Conservation (phyloP, 768 basidiomycete species). For the Leccinum imitatum region DNA sequence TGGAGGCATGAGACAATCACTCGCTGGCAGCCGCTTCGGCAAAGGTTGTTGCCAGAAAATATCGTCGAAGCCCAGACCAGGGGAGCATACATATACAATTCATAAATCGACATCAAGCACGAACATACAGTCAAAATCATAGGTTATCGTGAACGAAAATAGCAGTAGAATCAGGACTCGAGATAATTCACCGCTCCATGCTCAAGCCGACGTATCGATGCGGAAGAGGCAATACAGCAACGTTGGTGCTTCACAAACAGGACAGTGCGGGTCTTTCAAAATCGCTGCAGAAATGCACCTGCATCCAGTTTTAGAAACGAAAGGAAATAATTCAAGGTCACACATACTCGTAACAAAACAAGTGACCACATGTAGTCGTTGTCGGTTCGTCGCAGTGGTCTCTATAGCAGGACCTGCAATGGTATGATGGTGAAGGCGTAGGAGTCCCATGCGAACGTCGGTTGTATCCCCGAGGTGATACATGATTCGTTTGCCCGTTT, state of each 20-base stretch:
- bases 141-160: not conserved
- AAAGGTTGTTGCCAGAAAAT: not conserved
- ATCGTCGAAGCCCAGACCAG: not conserved
- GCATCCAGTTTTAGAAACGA: constrained; percentile 3
- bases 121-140: constrained; percentile 3
- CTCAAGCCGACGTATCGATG: constrained; percentile 40
- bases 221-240: constrained; percentile 57
- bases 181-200: not conserved
- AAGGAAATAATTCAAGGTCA: not conserved
- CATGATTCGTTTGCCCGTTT: constrained; percentile 13
- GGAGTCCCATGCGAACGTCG: constrained; percentile 11
- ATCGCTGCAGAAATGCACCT: constrained; percentile 57
- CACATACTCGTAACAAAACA: constrained; percentile 53
- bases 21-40: not conserved
- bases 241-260: constrained; percentile 51
- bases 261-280: constrained; percentile 47
- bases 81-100: not conserved
- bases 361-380: constrained; percentile 62
- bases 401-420: constrained; percentile 51
- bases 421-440: constrained; percentile 25
- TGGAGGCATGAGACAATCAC: too few relatives aligned
- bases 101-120: constrained; percentile 5
- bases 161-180: not conserved
- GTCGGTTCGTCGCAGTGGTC: constrained; percentile 54
- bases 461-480: not conserved